Conservation (phyloP, 345 rosid genomes). For the Anacardium occidentale region DNA sequence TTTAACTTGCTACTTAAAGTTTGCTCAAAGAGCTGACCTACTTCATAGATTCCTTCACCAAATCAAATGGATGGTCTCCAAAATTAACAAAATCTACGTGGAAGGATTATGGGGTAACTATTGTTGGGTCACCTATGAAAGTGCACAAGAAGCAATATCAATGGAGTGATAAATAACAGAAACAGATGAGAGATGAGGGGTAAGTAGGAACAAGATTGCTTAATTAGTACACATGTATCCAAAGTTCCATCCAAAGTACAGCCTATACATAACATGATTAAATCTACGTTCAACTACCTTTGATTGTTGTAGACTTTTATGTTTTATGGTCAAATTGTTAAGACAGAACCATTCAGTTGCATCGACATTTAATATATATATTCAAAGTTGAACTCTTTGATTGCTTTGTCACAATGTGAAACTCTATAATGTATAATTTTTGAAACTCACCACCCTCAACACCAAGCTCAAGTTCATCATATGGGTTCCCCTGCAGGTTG, state of each 20-base stretch:
- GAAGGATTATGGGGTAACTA: constrained; percentile 38
- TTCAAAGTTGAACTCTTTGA: not conserved
- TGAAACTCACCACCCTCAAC: constrained; percentile 46
- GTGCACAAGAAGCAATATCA: constrained; percentile 15
- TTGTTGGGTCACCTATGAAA: constrained; percentile 47
- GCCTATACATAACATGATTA: no score
- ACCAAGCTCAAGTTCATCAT: constrained; percentile 52
- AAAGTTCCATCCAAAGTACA: no score
- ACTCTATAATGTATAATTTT: not conserved
- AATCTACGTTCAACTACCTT: no score
- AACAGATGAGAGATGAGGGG: not conserved
- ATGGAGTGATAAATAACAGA: not conserved
- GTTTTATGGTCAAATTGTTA: not conserved
- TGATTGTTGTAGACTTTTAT: not conserved
- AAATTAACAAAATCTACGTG: constrained; percentile 51
- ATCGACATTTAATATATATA: not conserved
- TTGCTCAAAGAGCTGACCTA: constrained; percentile 40
- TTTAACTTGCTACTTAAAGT: constrained; percentile 20
- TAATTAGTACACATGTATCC: no score
- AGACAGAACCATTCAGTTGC: not conserved
- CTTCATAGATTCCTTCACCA: constrained; percentile 59
- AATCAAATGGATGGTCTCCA: constrained; percentile 55
- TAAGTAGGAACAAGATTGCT: not conserved
- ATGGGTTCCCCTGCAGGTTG: constrained; percentile 53
- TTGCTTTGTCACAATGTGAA: not conserved